Conservation (phyloP, 2,329 filamentous ascomycete species). For the Penicillium thymicola region DNA sequence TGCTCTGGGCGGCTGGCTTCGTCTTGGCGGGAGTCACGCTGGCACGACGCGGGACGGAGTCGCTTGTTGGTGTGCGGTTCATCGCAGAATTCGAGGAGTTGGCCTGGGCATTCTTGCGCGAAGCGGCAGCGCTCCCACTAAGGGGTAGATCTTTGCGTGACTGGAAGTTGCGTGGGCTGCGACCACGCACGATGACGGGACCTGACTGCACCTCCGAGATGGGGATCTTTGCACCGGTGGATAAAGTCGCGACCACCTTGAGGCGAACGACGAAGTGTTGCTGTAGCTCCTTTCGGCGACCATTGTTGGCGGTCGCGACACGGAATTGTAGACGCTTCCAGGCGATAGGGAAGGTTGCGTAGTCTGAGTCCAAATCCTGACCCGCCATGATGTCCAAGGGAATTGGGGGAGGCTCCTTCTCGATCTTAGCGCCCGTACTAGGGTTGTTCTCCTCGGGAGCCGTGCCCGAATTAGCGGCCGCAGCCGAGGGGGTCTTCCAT, state of each 20-base stretch:
- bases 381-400: conserved; percentile 66
- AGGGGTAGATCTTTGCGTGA: conserved; percentile 89
- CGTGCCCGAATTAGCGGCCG: conserved; percentile 62
- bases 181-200: conserved; percentile 87
- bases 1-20: conserved; percentile 33
- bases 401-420: conserved; percentile 83
- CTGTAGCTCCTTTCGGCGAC: conserved; percentile 87
- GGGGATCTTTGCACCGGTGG: conserved; percentile 76
- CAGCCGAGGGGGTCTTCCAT: conserved; percentile 76
- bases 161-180: conserved; percentile 93
- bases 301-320: conserved; percentile 95
- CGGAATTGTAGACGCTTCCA: conserved; percentile 93
- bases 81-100: conserved; percentile 29
- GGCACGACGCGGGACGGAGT: conserved; percentile 27
- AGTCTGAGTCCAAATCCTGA: conserved; percentile 73
- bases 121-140: conserved; percentile 71
- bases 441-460: conserved; percentile 36
- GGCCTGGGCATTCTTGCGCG: conserved; percentile 64
- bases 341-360: conserved; percentile 84
- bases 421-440: conserved; percentile 57
- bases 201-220: conserved; percentile 82
- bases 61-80: conserved; percentile 32
- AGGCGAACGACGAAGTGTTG: conserved; percentile 91
- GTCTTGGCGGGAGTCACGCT: conserved; percentile 29
- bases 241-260: conserved; percentile 78